Evolutionary conservation across 2,329 filamentous ascomycete species (phyloP).

Genomic region (Phyllosticta citriasiana): DNA sequence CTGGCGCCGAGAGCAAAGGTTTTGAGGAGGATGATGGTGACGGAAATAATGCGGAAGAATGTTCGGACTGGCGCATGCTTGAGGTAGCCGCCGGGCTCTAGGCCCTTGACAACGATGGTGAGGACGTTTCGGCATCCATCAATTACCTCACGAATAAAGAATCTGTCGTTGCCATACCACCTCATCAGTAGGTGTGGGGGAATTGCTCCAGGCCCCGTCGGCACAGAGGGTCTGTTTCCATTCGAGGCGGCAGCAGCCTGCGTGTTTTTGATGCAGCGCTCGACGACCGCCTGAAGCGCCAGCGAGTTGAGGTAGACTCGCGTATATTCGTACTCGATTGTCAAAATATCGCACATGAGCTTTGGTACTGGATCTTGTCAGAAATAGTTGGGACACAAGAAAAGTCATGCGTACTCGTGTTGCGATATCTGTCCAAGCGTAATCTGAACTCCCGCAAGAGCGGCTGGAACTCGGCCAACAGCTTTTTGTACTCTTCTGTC

Average conservation of each 20-base stretch:
- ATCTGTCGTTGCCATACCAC: slow-evolving; percentile 49
- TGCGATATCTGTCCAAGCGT: slow-evolving; percentile 62
- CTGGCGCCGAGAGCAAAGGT: slow-evolving; percentile 75
- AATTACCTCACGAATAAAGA: slow-evolving; percentile 60
- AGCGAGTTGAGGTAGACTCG: slow-evolving; percentile 92
- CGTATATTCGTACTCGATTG: slow-evolving; percentile 92
- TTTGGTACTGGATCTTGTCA: slow-evolving; percentile 35
- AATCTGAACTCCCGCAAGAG: slow-evolving; percentile 68
- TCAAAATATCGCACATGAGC: slow-evolving; percentile 63
- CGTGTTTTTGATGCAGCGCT: slow-evolving; percentile 75
- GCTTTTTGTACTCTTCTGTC: slow-evolving; percentile 70
- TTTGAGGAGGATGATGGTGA: slow-evolving; percentile 75
- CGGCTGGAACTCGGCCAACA: slow-evolving; percentile 72
- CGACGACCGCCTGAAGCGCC: slow-evolving; percentile 87
- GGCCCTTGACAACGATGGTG: slow-evolving; percentile 63
- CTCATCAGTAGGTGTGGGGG: slow-evolving; percentile 35
- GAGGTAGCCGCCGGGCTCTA: slow-evolving; percentile 64
- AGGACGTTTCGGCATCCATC: slow-evolving; percentile 69
- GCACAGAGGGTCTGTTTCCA: slow-evolving; percentile 8
- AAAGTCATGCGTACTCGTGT: not conserved
- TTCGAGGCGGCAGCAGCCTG: slow-evolving; percentile 32
- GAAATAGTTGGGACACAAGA: not conserved
- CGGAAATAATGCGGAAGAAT: slow-evolving; percentile 78
- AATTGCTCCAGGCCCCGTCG: slow-evolving; percentile 31
- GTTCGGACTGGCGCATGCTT: slow-evolving; percentile 76